Conservation (phyloP, 768 basidiomycete genomes). For the Podaxis mareebaensis region DNA sequence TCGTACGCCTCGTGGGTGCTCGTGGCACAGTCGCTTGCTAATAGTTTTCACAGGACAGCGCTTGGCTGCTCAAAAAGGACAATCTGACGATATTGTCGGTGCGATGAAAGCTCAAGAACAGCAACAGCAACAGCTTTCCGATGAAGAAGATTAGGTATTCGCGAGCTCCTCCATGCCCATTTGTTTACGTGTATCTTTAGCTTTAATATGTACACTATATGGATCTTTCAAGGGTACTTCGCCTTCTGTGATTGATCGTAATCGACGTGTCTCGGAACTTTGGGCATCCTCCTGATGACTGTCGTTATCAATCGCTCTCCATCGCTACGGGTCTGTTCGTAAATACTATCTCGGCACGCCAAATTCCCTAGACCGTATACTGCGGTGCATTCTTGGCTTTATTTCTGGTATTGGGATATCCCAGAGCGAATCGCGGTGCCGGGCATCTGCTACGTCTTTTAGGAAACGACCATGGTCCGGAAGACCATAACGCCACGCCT, state of each 20-base stretch:
- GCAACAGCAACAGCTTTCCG: slow-evolving; percentile 53
- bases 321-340: neutral
- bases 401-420: neutral
- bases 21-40: slow-evolving; percentile 1
- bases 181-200: slow-evolving; percentile 28
- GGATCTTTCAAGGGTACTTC: neutral
- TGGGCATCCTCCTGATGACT: slow-evolving; percentile 1
- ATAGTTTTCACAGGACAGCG: slow-evolving; percentile 60
- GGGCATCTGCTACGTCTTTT: neutral
- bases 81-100: slow-evolving; percentile 77
- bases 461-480: neutral
- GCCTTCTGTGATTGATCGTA: neutral
- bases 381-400: neutral
- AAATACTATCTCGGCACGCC: neutral
- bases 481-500: neutral
- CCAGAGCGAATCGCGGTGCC: neutral
- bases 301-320: neutral
- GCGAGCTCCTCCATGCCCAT: neutral
- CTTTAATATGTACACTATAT: slow-evolving; percentile 13
- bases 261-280: neutral
- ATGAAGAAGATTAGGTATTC: slow-evolving; percentile 53
- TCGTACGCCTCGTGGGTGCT: slow-evolving; percentile 52
- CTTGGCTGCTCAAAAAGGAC: slow-evolving; percentile 75
- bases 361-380: neutral
- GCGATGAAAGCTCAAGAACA: slow-evolving; percentile 80